Evolutionary conservation across 768 basidiomycete species (phyloP), one percentile per base, ranked within the genome.

Genomic region (Pleurotus citrinopileatus): DNA sequence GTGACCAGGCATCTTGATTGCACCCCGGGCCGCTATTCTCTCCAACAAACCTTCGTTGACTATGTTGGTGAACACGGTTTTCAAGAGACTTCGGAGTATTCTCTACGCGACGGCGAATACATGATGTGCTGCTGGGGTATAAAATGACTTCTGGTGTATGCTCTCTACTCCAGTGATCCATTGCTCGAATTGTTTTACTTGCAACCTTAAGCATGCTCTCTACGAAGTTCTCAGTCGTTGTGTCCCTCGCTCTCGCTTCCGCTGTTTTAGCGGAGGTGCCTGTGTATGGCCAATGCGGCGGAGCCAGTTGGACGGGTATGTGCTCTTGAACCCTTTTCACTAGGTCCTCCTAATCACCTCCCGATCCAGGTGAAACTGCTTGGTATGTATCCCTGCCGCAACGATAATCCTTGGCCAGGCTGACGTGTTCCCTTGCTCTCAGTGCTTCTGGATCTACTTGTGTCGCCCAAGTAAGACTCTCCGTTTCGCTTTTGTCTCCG

Each of bases 221-320:
- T 40, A 27, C 52, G 26, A 48, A 42, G 28, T 28, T 51, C 23
- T 57, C 37, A 25, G 44, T 57, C 27, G 42, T 53, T 45, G 13
- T 59, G 19, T 37, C 55, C 26, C 52, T 59, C 51, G 15, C 43
- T 42, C 17, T 50, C 29, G 55, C 55, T 23, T 32, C 46, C 10
- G 19, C 32, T 36, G 58, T 46, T 23, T 29, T 55, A n/a, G 58
- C 58, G 10, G 55, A 37, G 36, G 63, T 63, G 13, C 64, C 64
- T 7, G 29, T 63, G 10, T 65, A 59, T 17, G 63, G 63, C 13
- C 63, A 63, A 53, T 65, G 63, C 37, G 63, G 63, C 22, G 63
- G 63, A 13, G 34, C 13, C 23, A 37, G 27, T 26, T 64, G 63
- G 63, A 61, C 62, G 8, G 63, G 63, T 63, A 10, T 59, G 28